Evolutionary conservation across 495 filamentous ascomycete genomes (phyloP), one percentile per base, ranked within the genome.

Genomic region (Hypoxylon cercidicola): DNA sequence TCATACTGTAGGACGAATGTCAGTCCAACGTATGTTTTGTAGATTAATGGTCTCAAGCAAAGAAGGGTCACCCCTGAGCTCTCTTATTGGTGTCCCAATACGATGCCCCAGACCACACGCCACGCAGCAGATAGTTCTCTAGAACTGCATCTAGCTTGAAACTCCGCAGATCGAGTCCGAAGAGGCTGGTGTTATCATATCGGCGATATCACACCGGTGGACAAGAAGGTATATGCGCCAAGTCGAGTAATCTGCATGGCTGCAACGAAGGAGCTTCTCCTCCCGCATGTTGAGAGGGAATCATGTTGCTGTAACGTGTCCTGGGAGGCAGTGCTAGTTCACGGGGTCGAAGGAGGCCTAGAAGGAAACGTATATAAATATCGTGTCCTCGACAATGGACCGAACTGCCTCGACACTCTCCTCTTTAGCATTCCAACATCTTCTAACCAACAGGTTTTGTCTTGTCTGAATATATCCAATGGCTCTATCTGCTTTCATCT

Each of bases 191-290:
- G 32, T 16, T 47, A 32, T 35, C 21, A 25, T 60, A 40, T 65
- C 60, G 70, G 60, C 44, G 52, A 54, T 49, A 45, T 23, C 39
- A 47, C 19, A 41, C 18, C 34, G 18, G 18, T 39, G 35, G 20
- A 52, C 16, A 39, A 23, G 55, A 58, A 40, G 30, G 53, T 51
- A 68, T 69, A 68, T 70, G 70, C 67, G 70, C 70, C 70, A 72
- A 70, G 63, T 62, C 56, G 39, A 60, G 20, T 64, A 32, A 62
- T 28, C 25, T 65, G 68, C 60, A 63, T 64, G 39, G 67, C 48
- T 62, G 59, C 58, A 61, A 70, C 43, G 21, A 41, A 56, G 34
- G 64, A 62, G 13, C 21, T 41, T 23, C 13, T 39, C 52, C 12
- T 43, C n/a, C n/a, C 45, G 45, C 19, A 32, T 39, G 45, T 41